Conservation (phyloP, 768 basidiomycete genomes). For the Xerocomellus chrysenteron region DNA sequence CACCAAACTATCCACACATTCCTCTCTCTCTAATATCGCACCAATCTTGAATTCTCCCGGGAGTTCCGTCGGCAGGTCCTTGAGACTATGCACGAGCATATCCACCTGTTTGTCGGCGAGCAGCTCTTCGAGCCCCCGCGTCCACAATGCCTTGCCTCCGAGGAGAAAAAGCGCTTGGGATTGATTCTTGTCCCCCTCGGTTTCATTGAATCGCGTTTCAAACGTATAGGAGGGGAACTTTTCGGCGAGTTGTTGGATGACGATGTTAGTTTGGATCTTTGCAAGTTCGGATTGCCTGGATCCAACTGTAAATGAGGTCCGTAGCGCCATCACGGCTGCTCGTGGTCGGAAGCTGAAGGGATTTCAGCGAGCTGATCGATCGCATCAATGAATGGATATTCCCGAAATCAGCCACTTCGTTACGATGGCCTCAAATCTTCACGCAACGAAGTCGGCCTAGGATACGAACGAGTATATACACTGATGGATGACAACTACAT, state of each 20-base stretch:
- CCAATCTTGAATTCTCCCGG: constrained; percentile 84
- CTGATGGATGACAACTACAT: not conserved
- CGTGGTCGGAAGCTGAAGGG: not conserved
- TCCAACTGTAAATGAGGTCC: constrained; percentile 68
- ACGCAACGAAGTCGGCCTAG: not conserved
- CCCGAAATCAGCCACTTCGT: not conserved
- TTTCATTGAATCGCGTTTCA: constrained; percentile 63
- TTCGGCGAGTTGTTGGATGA: constrained; percentile 59
- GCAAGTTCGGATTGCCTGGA: constrained; percentile 88
- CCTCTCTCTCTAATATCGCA: constrained; percentile 83
- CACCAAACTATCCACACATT: constrained; percentile 86
- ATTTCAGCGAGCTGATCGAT: not conserved
- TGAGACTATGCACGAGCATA: constrained; percentile 89
- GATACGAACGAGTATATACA: not conserved
- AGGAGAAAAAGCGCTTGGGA: constrained; percentile 84
- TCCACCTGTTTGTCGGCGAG: constrained; percentile 74
- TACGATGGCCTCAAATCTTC: not conserved
- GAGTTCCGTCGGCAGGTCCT: constrained; percentile 89
- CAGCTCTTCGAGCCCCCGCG: constrained; percentile 90
- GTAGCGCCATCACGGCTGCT: constrained; percentile 14
- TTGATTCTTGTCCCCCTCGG: constrained; percentile 86
- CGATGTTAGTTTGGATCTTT: constrained; percentile 84
- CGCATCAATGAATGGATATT: not conserved
- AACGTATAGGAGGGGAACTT: constrained; percentile 52
- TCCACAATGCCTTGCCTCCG: constrained; percentile 94